These are phyloP conservation scores for Alliaria petiolata DNA, from an alignment of 345 rosid species.

Conservation along the genomic window DNA sequence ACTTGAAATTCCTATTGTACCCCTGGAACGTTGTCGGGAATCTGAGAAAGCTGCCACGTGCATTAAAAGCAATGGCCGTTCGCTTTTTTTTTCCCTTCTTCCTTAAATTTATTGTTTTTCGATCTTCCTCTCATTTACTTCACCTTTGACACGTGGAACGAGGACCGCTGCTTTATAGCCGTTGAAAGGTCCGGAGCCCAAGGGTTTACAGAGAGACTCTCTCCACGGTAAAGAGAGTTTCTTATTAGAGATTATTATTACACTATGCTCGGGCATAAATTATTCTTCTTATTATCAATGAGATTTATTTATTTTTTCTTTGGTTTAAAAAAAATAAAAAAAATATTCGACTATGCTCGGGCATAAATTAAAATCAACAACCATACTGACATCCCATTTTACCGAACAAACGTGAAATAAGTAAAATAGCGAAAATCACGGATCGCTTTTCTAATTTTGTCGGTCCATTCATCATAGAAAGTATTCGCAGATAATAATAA, in stretches of 20 bases:
- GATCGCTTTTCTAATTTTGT: constrained; percentile 17
- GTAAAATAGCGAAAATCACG: constrained; percentile 22
- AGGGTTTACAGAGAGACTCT: background rate
- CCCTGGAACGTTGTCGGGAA: constrained; percentile 26
- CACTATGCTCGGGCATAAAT: too few species aligned
- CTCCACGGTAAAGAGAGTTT: background rate
- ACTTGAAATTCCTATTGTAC: constrained; percentile 14
- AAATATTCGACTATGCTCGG: background rate
- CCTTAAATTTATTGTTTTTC: background rate
- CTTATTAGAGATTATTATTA: too few species aligned
- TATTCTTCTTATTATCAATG: background rate
- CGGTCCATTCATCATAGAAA: constrained; percentile 14
- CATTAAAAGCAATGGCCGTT: constrained; percentile 18
- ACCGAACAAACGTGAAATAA: constrained; percentile 17
- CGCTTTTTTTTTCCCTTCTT: background rate
- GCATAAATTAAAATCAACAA: background rate
- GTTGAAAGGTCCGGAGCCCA: constrained; percentile 7
- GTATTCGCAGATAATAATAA: background rate
- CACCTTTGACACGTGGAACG: constrained; percentile 2
- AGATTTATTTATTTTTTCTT: background rate
- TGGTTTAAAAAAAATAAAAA: too few species aligned
- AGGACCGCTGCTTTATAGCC: constrained; percentile 22
- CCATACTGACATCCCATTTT: constrained; percentile 5
- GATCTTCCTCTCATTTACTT: constrained; percentile 12
- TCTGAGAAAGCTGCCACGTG: constrained; percentile 38